Percentiles rank a stretch among this genome's conserved stretches.
Conservation (phyloP, 768 basidiomycete genomes). For the Strobilomyces echinocephalus region DNA sequence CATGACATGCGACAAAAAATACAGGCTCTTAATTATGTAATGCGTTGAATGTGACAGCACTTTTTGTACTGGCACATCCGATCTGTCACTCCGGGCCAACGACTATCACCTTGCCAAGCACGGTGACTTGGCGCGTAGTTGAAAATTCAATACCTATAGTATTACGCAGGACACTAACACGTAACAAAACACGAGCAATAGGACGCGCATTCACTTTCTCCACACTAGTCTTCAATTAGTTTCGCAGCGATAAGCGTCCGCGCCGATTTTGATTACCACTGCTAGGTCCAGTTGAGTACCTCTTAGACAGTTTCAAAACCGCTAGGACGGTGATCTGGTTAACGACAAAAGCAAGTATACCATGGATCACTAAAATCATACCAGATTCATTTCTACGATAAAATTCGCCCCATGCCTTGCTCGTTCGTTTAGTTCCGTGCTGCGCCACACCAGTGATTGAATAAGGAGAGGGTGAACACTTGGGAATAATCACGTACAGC, state of each 20-base stretch:
- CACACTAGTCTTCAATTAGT: constrained; percentile 9
- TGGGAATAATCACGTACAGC: constrained; percentile 35
- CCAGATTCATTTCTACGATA: constrained; percentile 50
- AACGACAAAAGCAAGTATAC: neutral
- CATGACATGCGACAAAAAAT: too few relatives aligned
- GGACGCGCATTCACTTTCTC: constrained; percentile 2
- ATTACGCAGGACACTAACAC: neutral
- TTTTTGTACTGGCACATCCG: too few relatives aligned
- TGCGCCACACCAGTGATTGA: constrained; percentile 22
- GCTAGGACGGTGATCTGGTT: constrained; percentile 12
- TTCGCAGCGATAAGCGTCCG: constrained; percentile 22
- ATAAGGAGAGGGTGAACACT: neutral
- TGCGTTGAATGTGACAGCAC: too few relatives aligned
- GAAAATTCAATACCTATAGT: too few relatives aligned
- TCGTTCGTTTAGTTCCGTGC: constrained; percentile 46
- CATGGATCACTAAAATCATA: constrained; percentile 25
- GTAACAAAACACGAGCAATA: constrained; percentile 2
- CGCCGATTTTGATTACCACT: constrained; percentile 15
- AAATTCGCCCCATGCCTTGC: constrained; percentile 59
- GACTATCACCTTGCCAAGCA: too few relatives aligned
- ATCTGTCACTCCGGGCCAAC: too few relatives aligned
- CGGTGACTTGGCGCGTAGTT: too few relatives aligned
- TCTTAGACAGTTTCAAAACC: constrained; percentile 24
- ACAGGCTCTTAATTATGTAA: too few relatives aligned
- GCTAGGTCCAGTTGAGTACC: constrained; percentile 17